These are phyloP conservation scores for Raphanus hybrid DNA, from an alignment of 441 rosid genomes.

Conservation along the genomic window DNA sequence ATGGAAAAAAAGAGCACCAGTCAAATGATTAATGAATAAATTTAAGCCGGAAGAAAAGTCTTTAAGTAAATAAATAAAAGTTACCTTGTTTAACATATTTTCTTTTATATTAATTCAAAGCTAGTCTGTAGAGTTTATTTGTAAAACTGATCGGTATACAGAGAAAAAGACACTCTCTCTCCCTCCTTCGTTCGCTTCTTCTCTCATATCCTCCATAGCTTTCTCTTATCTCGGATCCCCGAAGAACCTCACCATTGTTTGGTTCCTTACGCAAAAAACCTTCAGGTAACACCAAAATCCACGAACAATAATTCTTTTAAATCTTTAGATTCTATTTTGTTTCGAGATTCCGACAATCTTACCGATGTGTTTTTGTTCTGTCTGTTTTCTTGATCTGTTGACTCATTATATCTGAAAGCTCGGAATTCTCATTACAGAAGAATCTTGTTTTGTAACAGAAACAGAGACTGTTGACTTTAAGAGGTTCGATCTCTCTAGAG, in stretches of 20 bases:
- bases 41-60: neutral
- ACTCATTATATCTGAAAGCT: constrained; percentile 16
- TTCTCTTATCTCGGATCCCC: constrained; percentile 17
- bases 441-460: constrained; percentile 27
- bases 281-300: constrained; percentile 29
- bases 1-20: neutral
- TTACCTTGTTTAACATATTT: neutral
- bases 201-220: constrained; percentile 8
- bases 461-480: constrained; percentile 41
- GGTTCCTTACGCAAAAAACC: neutral
- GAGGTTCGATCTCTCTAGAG: constrained; percentile 11
- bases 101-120: neutral
- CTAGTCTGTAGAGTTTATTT: constrained; percentile 7
- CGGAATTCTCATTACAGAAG: neutral
- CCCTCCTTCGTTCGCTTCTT: constrained; percentile 32
- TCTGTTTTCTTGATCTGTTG: constrained; percentile 1
- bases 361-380: neutral
- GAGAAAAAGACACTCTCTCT: constrained; percentile 37
- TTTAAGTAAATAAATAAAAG: neutral
- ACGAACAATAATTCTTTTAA: constrained; percentile 3
- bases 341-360: constrained; percentile 23
- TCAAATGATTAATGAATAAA: neutral
- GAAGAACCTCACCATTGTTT: constrained; percentile 26
- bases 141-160: constrained; percentile 2
- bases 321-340: neutral